Evolutionary conservation across 2,329 filamentous ascomycete genomes (phyloP).

Genomic region (Cryphonectria parasitica): DNA sequence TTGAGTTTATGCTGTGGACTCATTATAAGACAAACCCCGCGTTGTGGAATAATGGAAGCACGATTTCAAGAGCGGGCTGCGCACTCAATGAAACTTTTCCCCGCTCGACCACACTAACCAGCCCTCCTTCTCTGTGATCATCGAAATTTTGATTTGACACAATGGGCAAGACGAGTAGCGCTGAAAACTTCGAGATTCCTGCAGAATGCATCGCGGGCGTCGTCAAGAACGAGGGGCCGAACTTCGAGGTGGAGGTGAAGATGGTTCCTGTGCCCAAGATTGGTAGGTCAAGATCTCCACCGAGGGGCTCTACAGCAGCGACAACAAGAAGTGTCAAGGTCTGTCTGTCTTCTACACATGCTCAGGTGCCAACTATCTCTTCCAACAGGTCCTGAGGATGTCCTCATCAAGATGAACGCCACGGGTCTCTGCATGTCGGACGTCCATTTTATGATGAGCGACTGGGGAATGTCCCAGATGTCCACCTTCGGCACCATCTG

Average conservation of each 20-base stretch:
- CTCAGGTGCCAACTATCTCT: slow-evolving; percentile 4
- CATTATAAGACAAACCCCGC: neutral
- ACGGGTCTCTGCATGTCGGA: slow-evolving; percentile 32
- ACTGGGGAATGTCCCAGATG: slow-evolving; percentile 28
- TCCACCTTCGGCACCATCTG: slow-evolving; percentile 26
- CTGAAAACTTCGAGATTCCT: neutral
- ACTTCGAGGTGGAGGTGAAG: slow-evolving; percentile 21
- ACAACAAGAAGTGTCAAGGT: slow-evolving; percentile 5
- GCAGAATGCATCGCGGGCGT: slow-evolving; percentile 19
- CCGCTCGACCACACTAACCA: neutral
- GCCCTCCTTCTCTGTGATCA: neutral
- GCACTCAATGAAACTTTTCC: neutral
- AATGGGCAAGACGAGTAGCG: neutral
- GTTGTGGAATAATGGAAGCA: neutral
- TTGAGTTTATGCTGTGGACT: neutral
- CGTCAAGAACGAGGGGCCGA: slow-evolving; percentile 17
- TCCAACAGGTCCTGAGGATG: slow-evolving; percentile 28
- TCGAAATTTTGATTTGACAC: neutral
- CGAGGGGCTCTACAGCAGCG: no score
- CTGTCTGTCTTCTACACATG: neutral
- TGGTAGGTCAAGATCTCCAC: slow-evolving; percentile 4
- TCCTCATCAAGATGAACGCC: slow-evolving; percentile 30
- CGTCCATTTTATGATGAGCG: slow-evolving; percentile 31
- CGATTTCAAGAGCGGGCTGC: neutral
- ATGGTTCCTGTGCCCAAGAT: slow-evolving; percentile 20